Base-by-base conservation (phyloP, 768 basidiomycete genomes). In the Lanmaoa pseudosensibilis region DNA sequence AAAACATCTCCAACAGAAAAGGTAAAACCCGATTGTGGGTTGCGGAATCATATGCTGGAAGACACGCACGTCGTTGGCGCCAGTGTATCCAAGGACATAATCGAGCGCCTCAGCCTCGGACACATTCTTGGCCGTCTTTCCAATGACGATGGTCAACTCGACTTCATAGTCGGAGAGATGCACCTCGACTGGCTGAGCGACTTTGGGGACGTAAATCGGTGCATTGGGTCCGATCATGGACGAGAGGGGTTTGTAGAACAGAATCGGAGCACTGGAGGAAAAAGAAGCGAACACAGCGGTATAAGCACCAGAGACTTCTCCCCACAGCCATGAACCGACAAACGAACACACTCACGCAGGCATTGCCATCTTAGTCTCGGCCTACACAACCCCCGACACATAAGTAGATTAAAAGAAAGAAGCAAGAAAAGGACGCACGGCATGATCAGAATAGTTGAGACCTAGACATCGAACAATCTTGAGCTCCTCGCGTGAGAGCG, bases 401-500 rank as follows among this genome's bases (percentile, higher is more conserved):
- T 51, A 12, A 52, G 43, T 18, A 9, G 8, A 27, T 3, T 16
- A 25, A 16, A 21, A n/a, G 40, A 38, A 7, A 19, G 5, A 36
- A 37, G 41, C 10, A 62, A 21, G 46, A 56, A 37, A 39, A 25
- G 36, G 19, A 70, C 80, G 57, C 63, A 81, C 90, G 8, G 91
- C 91, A 74, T 92, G 90, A 63, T 92, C 90, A n/a, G 81, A 80
- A 66, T 93, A 93, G 68, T 93, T 93, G 46, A 93, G 73, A 0
- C 90, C 90, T 13, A 93, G 73, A 71, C 89, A 91, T 12, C 90
- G 81, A 27, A 90, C 88, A 3, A 86, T 73, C 57, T 82, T 83
- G 59, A 91, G 77, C 65, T 90, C 78, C 57, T 86, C 82, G 40
- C 80, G 75, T 10, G 87, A 78, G 25, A 93, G 77, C 12, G 90